phyloP scores from a whole-genome alignment of 495 filamentous ascomycete species.

The Neurospora tetrasperma region DNA sequence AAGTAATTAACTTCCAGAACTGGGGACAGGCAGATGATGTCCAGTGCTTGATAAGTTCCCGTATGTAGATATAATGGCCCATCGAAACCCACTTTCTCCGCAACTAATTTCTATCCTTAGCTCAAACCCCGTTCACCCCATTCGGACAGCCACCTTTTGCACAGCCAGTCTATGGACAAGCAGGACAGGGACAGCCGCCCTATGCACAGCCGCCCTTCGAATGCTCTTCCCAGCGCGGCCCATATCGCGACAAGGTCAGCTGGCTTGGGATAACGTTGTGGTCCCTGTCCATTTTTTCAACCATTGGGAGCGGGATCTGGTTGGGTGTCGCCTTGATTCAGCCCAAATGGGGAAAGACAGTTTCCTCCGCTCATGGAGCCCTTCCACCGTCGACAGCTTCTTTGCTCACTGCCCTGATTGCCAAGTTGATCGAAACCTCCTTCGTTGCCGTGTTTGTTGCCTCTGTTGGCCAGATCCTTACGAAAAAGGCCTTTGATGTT shows the following conservation, averaged over 20 bases:
- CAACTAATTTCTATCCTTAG: background rate
- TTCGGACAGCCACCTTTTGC: background rate
- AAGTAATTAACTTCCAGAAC: background rate
- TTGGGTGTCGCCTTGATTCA: conserved; percentile 46
- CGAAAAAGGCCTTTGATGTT: conserved; percentile 47
- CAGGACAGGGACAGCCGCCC: background rate
- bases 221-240: background rate
- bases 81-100: background rate
- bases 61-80: background rate
- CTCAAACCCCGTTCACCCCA: background rate
- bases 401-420: conserved; percentile 51
- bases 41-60: background rate
- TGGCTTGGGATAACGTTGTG: conserved; percentile 51
- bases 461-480: conserved; percentile 62
- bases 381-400: conserved; percentile 48
- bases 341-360: conserved; percentile 46
- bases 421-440: conserved; percentile 64
- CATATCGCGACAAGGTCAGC: conserved; percentile 24
- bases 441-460: conserved; percentile 72
- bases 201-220: background rate
- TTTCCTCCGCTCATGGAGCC: conserved; percentile 33
- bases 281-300: conserved; percentile 55
- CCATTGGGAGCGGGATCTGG: conserved; percentile 54
- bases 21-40: background rate
- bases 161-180: background rate